Evolutionary conservation across 1,284 basidiomycete genomes (phyloP).

Genomic region (Marasmius oreades): DNA sequence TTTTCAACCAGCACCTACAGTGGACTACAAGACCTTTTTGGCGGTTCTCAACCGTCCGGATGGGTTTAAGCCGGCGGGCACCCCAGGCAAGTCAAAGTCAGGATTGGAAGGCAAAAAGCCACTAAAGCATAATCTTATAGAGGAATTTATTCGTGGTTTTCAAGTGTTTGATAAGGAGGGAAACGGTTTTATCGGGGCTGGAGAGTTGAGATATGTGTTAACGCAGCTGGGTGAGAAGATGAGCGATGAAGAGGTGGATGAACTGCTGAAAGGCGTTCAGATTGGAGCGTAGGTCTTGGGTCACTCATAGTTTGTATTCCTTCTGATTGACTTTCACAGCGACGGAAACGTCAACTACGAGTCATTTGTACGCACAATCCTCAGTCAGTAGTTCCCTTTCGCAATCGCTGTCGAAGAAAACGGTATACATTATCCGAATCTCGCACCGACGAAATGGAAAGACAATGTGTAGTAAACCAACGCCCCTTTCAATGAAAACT

Average conservation of each 20-base stretch:
- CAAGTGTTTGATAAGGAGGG: constrained; percentile 99
- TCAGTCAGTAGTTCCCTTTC: constrained; percentile 59
- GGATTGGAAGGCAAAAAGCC: too few species aligned
- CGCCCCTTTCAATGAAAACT: too few species aligned
- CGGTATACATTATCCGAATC: too few species aligned
- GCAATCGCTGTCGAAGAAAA: too few species aligned
- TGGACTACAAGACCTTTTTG: constrained; percentile 89
- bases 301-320: constrained; percentile 1
- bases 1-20: constrained; percentile 33
- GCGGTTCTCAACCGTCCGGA: constrained; percentile 92
- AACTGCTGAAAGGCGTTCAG: constrained; percentile 93
- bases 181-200: constrained; percentile 94
- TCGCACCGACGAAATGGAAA: too few species aligned
- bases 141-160: constrained; percentile 99
- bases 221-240: constrained; percentile 98
- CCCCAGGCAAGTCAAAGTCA: constrained; percentile 58
- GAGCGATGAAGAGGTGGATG: constrained; percentile 96
- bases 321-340: constrained; percentile 37
- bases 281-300: constrained; percentile 72
- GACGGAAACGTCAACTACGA: constrained; percentile 98
- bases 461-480: too few species aligned
- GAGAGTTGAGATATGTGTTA: constrained; percentile 90
- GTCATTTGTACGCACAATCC: constrained; percentile 90
- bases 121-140: constrained; percentile 38
- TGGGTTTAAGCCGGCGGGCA: constrained; percentile 95